Evolutionary conservation across 768 basidiomycete species (phyloP).

Genomic region (Kwoniella sp.): DNA sequence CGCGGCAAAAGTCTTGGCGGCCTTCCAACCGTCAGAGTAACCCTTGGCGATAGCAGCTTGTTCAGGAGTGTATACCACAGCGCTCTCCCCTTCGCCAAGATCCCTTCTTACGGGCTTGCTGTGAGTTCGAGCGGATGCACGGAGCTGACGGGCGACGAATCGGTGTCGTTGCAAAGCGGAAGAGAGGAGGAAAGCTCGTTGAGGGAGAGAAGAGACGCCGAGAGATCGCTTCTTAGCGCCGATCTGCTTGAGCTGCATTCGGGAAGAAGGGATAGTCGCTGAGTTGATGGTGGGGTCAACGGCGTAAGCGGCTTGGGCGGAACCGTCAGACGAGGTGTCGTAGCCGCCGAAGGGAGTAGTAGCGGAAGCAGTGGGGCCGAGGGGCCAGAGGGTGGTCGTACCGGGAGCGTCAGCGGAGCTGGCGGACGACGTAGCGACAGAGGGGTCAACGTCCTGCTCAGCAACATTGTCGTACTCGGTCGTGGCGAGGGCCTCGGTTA

Average conservation of each 20-base stretch:
- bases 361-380: not conserved
- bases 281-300: conserved; percentile 9
- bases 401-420: not conserved
- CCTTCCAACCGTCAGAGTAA: conserved; percentile 65
- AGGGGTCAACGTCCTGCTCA: not conserved
- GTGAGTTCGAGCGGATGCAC: conserved; percentile 11
- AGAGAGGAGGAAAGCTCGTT: conserved; percentile 37
- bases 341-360: not conserved
- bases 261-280: conserved; percentile 29
- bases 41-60: conserved; percentile 58
- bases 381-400: conserved; percentile 10
- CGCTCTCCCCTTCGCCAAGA: not conserved
- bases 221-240: conserved; percentile 20
- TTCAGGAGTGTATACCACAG: conserved; percentile 27
- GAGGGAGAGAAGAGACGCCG: conserved; percentile 23
- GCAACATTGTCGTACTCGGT: conserved; percentile 28
- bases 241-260: conserved; percentile 13
- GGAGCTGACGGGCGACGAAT: conserved; percentile 28
- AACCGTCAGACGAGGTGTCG: not conserved
- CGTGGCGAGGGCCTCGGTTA: conserved; percentile 30
- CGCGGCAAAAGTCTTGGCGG: conserved; percentile 63
- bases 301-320: conserved; percentile 21
- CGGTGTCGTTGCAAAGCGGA: conserved; percentile 27
- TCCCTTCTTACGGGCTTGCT: not conserved
- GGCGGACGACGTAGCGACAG: not conserved